These are phyloP conservation scores for Dillenia turbinata DNA, from an alignment of 164 flowering plant genomes.

Conservation along the genomic window DNA sequence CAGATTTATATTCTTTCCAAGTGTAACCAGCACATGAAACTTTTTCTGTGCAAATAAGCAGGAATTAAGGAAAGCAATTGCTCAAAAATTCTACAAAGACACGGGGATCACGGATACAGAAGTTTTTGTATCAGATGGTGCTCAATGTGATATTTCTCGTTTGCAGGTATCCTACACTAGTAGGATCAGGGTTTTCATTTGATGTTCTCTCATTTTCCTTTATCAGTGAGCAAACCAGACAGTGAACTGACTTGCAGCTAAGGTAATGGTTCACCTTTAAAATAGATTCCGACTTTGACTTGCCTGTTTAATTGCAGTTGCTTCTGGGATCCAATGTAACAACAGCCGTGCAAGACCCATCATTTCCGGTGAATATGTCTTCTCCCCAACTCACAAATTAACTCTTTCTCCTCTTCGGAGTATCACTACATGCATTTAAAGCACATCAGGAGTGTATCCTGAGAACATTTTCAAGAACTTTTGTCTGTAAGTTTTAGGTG, in stretches of 20 bases:
- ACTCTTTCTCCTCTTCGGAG: too few species aligned
- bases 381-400: too few species aligned
- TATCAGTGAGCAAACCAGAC: not conserved
- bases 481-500: too few species aligned
- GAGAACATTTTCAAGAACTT: too few species aligned
- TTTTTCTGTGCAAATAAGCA: conserved; percentile 16
- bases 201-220: not conserved
- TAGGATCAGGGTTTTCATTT: not conserved
- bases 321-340: conserved; percentile 68
- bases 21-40: not conserved
- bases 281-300: not conserved
- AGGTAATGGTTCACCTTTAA: not conserved
- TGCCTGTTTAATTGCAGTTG: conserved; percentile 38
- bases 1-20: too few species aligned
- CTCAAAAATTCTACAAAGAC: conserved; percentile 41
- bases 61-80: conserved; percentile 66
- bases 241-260: too few species aligned
- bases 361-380: conserved; percentile 59
- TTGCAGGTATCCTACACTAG: conserved; percentile 49
- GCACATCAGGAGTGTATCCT: too few species aligned
- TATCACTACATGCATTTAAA: too few species aligned
- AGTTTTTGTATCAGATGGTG: conserved; percentile 88
- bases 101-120: conserved; percentile 43
- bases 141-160: conserved; percentile 85
- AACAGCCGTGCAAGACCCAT: conserved; percentile 86